Evolutionary conservation across 768 basidiomycete genomes (phyloP).

Genomic region (Leccinum olivaceopallidum): DNA sequence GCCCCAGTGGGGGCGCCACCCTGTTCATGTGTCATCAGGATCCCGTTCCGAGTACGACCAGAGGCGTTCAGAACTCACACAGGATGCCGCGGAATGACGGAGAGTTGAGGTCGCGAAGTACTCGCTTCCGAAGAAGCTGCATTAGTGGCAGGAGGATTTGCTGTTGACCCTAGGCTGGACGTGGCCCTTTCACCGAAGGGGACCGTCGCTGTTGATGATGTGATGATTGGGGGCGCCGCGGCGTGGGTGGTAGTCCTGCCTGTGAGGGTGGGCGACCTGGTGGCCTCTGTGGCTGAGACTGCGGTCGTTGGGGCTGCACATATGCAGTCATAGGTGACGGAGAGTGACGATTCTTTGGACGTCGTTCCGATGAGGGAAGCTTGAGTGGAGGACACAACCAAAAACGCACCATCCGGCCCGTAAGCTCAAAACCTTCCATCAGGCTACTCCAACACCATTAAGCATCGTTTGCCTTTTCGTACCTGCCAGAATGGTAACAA

Average conservation of each 20-base stretch:
- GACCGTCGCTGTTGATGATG: conserved; percentile 34
- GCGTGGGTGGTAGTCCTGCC: conserved; percentile 47
- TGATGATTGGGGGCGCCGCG: conserved; percentile 39
- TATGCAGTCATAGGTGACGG: conserved; percentile 45
- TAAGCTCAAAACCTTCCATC: conserved; percentile 98
- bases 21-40: conserved; percentile 27
- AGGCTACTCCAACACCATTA: conserved; percentile 88
- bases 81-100: no score
- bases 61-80: conserved; percentile 26
- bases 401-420: conserved; percentile 78
- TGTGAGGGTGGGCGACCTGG: conserved; percentile 54
- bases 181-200: conserved; percentile 35
- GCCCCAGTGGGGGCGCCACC: conserved; percentile 40
- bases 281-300: conserved; percentile 56
- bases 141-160: conserved; percentile 26
- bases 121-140: conserved; percentile 1
- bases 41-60: conserved; percentile 3
- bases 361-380: conserved; percentile 13
- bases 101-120: no score
- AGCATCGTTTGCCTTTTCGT: conserved; percentile 87
- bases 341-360: conserved; percentile 39
- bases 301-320: conserved; percentile 50
- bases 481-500: conserved; percentile 45
- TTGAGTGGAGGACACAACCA: conserved; percentile 10
- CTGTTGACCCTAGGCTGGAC: conserved; percentile 31